Base-by-base conservation (phyloP, 495 filamentous ascomycete species). In the Penicillium simplicissimum region DNA sequence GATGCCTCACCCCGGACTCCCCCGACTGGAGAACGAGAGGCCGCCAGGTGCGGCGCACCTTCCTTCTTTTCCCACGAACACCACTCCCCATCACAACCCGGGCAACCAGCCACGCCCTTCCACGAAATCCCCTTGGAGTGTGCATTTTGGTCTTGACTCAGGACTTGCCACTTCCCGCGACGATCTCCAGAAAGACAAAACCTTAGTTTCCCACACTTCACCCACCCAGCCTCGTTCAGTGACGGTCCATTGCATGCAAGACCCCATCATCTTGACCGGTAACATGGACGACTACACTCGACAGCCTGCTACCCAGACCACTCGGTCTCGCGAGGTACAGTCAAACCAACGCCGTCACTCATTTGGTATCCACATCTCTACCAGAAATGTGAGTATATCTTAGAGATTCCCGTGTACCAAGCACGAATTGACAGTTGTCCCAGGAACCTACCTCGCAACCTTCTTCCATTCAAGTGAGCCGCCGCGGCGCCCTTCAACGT, bases 351-450 rank as follows among this genome's bases (percentile, higher is more conserved):
- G 19, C 3, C 55, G 52, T 5, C 42, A 68, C 45, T 63, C 66
- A n/a, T 68, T 68, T 53, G 66, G 63, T 13, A 33, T 66, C 14
- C 66, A 68, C 14, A 63, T 68, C 13, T 62, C 59, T 37, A 19
- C 38, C 47, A 60, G 53, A 45, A 52, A 45, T 36, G 66, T 68
- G 31, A 56, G 63, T 52, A 36, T 28, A 37, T 31, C 6, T n/a
- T 13, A 11, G 8, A 2, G n/a, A 48, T n/a, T 8, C 19, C 9
- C 9, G 11, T 9, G 2, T 40, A 6, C 13, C 36, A 15, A 9
- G 8, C 43, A 23, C 9, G 15, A 35, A 58, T 43, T 58, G 31
- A 58, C 43, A 36, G 31, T 4, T 47, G 10, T 53, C 4, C 8
- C 55, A 57, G 56, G 56, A 49, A 28, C 3, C 56, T 37, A n/a